Base-by-base conservation (phyloP, 176 grass and related monocot genomes). In the Tillandsia fasciculata region DNA sequence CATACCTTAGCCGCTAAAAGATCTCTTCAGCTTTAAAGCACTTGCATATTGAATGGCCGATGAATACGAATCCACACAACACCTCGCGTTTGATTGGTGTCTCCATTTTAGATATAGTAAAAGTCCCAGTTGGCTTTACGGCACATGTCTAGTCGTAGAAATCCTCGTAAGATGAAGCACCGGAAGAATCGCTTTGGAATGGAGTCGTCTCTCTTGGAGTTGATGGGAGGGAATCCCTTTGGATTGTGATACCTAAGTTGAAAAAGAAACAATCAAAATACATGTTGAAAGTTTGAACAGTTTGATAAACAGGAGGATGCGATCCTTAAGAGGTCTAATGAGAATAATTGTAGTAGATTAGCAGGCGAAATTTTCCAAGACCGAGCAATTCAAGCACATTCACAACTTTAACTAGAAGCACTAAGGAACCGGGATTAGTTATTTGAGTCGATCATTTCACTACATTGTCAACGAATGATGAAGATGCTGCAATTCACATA, bases 131-230 rank as follows among this genome's bases (percentile, higher is more conserved):
- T 70, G 51, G 48, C 12, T 56, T 52, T 33, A 47, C 13, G 29
- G 18, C 26, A 28, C 74, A 51, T 11, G 12, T 65, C 70, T 90
- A 90, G 52, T 92, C 94, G 50, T 93, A 82, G 51, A 99, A 84
- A 80, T 99, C 94, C 70, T 99, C 90, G 0, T 93, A 99, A 48
- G 94, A 92, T 53, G 87, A 88, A 65, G 78, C 74, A 2, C 74
- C 80, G 14, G 94, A 99, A n/a, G 94, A 93, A 72, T 93, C 94
- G 64, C 94, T 99, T 80, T 90, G 90, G 70, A 80, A 99, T 11
- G 90, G 90, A 1, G 90, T 99, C 14, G 79, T 85, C 57, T 96
- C 87, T 56, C 87, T 86, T 14, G 91, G 84, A 42, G 87, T 96
- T 51, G 87, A 96, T 69, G 91, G 87, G 64, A 87, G 69, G n/a